Conservation (phyloP, 2,329 filamentous ascomycete species). For the Trichophyton equinum region DNA sequence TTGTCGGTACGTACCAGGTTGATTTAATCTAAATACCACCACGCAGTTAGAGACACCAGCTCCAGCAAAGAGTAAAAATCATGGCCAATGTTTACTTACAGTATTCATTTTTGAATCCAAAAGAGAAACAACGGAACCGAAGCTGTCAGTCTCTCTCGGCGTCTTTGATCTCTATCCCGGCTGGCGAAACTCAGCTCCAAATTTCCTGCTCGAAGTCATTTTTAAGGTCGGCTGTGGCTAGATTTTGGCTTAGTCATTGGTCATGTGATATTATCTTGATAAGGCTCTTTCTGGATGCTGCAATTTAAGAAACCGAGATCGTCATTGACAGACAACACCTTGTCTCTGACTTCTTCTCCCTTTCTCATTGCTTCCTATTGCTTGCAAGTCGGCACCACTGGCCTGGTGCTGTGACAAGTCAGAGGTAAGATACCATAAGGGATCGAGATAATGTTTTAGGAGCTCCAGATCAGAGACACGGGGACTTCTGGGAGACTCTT, state of each 20-base stretch:
- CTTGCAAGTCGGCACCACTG: not conserved
- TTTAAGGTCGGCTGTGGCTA: not conserved
- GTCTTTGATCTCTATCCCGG: not conserved
- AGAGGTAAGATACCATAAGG: not conserved
- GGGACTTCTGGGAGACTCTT: conserved; percentile 8
- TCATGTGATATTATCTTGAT: not conserved
- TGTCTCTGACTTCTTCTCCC: not conserved
- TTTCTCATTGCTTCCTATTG: not conserved
- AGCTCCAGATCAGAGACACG: not conserved
- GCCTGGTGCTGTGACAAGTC: not conserved
- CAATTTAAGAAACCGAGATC: not conserved
- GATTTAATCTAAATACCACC: conserved; percentile 39
- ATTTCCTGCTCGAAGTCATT: not conserved
- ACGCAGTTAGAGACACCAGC: not conserved
- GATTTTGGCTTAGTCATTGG: not conserved
- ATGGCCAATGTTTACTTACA: conserved; percentile 25
- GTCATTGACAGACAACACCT: too few species aligned
- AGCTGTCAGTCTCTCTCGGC: not conserved
- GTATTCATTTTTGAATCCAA: conserved; percentile 36
- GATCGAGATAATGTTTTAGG: not conserved
- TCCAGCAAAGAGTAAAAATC: not conserved
- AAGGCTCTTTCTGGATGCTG: not conserved
- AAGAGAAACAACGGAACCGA: not conserved
- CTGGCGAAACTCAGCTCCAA: not conserved
- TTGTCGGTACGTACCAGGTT: conserved; percentile 44